Base-by-base conservation (phyloP, 1,284 basidiomycete genomes). In the Boletus calvinii region DNA sequence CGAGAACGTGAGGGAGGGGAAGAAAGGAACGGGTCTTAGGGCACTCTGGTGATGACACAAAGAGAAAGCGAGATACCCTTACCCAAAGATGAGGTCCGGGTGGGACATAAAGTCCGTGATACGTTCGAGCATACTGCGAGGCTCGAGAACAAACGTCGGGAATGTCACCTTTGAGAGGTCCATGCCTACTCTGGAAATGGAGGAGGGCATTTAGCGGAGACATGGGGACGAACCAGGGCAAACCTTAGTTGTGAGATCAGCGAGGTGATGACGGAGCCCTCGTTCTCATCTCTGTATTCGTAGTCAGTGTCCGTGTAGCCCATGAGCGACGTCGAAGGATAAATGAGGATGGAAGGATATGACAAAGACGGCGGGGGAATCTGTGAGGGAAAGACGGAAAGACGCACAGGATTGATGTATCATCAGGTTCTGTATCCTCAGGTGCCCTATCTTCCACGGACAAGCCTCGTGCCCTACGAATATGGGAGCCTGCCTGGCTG, bases 31-130 rank as follows among this genome's bases (percentile, higher is more conserved):
- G 54, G 54, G 57, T 49, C 54, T 61, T 50, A 57, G 59, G 53
- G 58, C 47, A 57, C 46, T 24, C 18, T 51, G 58, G 39, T 18
- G 45, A 54, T 43, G 48, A 64, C 56, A 58, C 11, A 26, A 54
- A 24, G 48, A 46, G 55, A 38, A 53, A 30, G 22, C 39, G 56
- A 52, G 48, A 60, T 54, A 35, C 47, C 80, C 90, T 75, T 69
- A 85, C 90, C 92, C 92, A 74, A 96, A 98, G 69, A 99, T 88
- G 66, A 98, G 85, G 74, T 99, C 95, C 24, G 97, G 94, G 74
- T 98, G 96, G 56, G 93, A 92, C 87, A 99, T 95, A 72, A 99
- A 99, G 77, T 99, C 97, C 37, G 94, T 97, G 67, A 98, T 95
- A 61, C 94, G 85, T 75, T 98, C 94, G 47, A 96, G 81, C 86